Evolutionary conservation across 2,329 filamentous ascomycete genomes (phyloP).

Genomic region (Talaromyces sp.): DNA sequence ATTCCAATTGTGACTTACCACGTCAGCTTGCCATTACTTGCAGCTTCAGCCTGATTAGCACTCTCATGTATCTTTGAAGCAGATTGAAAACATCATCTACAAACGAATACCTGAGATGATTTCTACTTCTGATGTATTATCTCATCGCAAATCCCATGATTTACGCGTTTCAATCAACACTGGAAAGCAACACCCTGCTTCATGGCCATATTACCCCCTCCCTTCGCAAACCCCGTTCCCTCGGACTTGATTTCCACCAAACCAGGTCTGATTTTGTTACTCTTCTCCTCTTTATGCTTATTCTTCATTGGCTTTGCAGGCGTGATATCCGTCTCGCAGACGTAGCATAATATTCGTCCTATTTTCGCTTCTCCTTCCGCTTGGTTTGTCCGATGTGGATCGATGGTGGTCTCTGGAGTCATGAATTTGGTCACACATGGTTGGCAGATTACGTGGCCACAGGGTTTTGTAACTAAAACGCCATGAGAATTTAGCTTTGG

Average conservation of each 20-base stretch:
- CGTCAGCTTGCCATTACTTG: too few species aligned
- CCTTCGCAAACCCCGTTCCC: constrained; percentile 87
- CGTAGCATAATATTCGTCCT: constrained; percentile 68
- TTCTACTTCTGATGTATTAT: background rate
- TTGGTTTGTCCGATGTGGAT: constrained; percentile 54
- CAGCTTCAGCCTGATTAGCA: background rate
- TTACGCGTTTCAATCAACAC: constrained; percentile 53
- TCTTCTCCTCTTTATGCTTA: constrained; percentile 40
- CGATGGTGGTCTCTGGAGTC: constrained; percentile 54
- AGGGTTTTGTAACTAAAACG: constrained; percentile 70
- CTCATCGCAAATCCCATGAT: background rate
- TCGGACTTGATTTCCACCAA: constrained; percentile 79
- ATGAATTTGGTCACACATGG: constrained; percentile 84
- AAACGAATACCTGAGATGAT: background rate
- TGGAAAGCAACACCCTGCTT: constrained; percentile 79
- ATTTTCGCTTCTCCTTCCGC: constrained; percentile 45
- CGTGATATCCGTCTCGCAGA: constrained; percentile 79
- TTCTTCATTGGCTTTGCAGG: constrained; percentile 24
- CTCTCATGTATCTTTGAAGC: background rate
- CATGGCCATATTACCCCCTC: constrained; percentile 79
- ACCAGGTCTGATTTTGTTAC: constrained; percentile 61
- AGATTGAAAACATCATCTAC: background rate
- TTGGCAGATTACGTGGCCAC: constrained; percentile 87
- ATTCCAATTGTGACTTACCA: too few species aligned
- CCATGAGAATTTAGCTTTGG: background rate